These are phyloP conservation scores for Myxozyma vanderwaltii DNA, from an alignment of 805 yeast genomes.

Conservation along the genomic window DNA sequence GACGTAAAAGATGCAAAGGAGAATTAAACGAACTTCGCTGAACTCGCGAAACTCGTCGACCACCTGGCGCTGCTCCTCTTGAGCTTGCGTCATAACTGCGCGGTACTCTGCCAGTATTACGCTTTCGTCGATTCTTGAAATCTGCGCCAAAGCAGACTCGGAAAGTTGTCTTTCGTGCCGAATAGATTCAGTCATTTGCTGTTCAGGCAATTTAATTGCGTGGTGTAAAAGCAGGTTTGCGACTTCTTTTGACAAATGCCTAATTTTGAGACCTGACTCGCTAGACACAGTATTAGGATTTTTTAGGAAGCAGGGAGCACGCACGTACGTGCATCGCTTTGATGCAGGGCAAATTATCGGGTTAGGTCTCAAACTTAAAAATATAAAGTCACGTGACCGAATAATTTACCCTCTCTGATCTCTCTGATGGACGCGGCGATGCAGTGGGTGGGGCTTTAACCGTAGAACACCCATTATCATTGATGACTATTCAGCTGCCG, in stretches of 20 bases:
- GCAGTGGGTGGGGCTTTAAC: no score
- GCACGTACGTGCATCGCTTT: neutral
- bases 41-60: slow-evolving; percentile 17
- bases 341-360: neutral
- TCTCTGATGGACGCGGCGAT: no score
- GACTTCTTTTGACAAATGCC: no score
- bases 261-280: no score
- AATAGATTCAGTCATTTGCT: neutral
- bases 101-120: slow-evolving; percentile 17
- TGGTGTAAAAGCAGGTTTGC: neutral
- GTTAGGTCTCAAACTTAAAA: no score
- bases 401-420: neutral
- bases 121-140: slow-evolving; percentile 7
- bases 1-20: no score
- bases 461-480: no score
- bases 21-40: slow-evolving; percentile 15
- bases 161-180: neutral
- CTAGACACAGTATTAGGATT: no score
- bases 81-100: slow-evolving; percentile 13
- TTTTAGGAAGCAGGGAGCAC: no score
- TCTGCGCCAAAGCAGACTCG: neutral
- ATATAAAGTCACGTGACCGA: no score
- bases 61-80: slow-evolving; percentile 20
- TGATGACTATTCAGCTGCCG: neutral
- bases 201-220: neutral